Conservation (phyloP, 2,329 filamentous ascomycete genomes). For the Massarina eburnea region DNA sequence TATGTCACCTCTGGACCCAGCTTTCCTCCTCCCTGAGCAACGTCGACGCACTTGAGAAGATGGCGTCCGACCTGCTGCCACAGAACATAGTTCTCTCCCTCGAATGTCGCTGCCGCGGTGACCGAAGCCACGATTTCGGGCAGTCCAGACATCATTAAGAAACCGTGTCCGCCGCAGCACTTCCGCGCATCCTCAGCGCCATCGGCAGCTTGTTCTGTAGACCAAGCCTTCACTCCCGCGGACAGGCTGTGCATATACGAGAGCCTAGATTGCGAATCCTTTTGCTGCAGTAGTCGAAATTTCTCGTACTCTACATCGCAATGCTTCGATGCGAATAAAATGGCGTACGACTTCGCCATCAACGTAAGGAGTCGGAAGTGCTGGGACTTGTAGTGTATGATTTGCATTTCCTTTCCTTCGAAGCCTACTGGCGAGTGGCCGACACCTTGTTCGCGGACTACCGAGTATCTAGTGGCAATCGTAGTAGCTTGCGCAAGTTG, state of each 20-base stretch:
- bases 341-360: conserved; percentile 18
- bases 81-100: conserved; percentile 48
- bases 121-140: conserved; percentile 31
- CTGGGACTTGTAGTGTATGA: conserved; percentile 19
- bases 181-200: conserved; percentile 41
- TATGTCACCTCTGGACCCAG: background rate
- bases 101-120: conserved; percentile 34
- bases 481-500: conserved; percentile 56
- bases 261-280: background rate
- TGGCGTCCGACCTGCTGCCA: conserved; percentile 42
- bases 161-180: conserved; percentile 45
- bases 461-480: conserved; percentile 52
- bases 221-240: conserved; percentile 48
- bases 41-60: conserved; percentile 30
- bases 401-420: conserved; percentile 1
- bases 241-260: conserved; percentile 36
- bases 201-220: conserved; percentile 52
- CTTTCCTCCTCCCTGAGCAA: conserved; percentile 8
- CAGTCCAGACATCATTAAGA: conserved; percentile 36
- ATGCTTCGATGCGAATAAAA: conserved; percentile 14
- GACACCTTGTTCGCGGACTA: conserved; percentile 46
- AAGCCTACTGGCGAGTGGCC: conserved; percentile 10
- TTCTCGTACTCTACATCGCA: conserved; percentile 3
- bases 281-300: background rate
- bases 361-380: conserved; percentile 19